A percentile compares a stretch with the other conserved stretches of the same genome.
phyloP scores from a whole-genome alignment of 1,139 yeast species.

The Pichia terricola region DNA sequence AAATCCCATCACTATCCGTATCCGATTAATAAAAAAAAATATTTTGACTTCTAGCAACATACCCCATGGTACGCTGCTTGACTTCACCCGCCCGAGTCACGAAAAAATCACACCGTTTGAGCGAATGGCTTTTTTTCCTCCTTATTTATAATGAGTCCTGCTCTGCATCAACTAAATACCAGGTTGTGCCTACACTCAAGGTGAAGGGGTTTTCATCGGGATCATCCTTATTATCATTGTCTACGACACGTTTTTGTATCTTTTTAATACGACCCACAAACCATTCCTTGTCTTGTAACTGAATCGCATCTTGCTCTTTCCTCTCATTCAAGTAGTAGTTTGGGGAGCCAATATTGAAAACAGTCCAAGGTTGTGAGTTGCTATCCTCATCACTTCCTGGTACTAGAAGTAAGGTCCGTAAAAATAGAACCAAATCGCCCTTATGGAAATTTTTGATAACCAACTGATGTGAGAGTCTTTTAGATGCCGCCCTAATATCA shows the following conservation, averaged over 20 bases:
- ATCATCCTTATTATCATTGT: slow-evolving; percentile 28
- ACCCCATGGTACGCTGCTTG: background rate
- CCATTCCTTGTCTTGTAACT: slow-evolving; percentile 49
- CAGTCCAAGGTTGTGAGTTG: slow-evolving; percentile 57
- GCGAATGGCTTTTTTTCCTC: background rate
- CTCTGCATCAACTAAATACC: slow-evolving; percentile 42
- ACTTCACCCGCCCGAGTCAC: background rate
- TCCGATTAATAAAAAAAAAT: too few relatives aligned
- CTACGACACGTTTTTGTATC: slow-evolving; percentile 40
- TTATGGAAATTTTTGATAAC: slow-evolving; percentile 55
- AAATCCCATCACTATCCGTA: too few relatives aligned
- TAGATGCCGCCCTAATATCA: slow-evolving; percentile 30
- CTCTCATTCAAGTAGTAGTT: slow-evolving; percentile 53
- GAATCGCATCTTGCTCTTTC: slow-evolving; percentile 12
- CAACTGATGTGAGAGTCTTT: slow-evolving; percentile 41
- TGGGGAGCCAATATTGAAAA: slow-evolving; percentile 74
- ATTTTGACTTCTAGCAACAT: too few relatives aligned
- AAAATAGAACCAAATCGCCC: slow-evolving; percentile 71
- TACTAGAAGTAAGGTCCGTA: slow-evolving; percentile 44
- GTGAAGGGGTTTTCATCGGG: slow-evolving; percentile 37
- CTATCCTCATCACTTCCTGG: background rate
- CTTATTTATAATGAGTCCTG: slow-evolving; percentile 24
- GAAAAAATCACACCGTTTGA: background rate
- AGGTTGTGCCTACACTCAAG: slow-evolving; percentile 37
- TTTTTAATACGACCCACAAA: slow-evolving; percentile 52